These are phyloP conservation scores for Epicoccum sorghinum DNA, from an alignment of 2,329 filamentous ascomycete genomes.

Conservation along the genomic window DNA sequence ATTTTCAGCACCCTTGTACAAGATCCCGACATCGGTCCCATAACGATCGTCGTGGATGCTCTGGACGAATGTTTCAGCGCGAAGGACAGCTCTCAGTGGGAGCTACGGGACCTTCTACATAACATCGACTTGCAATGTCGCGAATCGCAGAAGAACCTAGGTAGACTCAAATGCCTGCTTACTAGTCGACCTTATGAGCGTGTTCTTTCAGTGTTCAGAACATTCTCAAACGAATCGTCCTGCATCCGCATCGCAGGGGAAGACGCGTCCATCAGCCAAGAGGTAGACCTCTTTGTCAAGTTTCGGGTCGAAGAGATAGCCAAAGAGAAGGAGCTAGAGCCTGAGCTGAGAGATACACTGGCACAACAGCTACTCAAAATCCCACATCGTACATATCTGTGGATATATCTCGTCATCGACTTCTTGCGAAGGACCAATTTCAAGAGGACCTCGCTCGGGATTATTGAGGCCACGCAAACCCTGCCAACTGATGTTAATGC, in stretches of 20 bases:
- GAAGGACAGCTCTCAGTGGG: conserved; percentile 6
- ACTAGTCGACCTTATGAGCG: conserved; percentile 29
- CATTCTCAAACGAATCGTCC: conserved; percentile 18
- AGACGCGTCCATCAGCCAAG: conserved; percentile 28
- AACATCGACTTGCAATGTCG: conserved; percentile 19
- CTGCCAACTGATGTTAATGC: conserved; percentile 20
- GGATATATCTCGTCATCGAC: conserved; percentile 26
- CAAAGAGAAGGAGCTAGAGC: conserved; percentile 18
- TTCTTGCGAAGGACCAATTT: conserved; percentile 11
- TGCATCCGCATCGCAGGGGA: conserved; percentile 27
- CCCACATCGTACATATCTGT: conserved; percentile 26
- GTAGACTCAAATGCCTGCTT: conserved; percentile 18
- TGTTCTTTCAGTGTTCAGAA: conserved; percentile 14
- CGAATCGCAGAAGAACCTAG: background rate
- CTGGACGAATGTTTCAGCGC: conserved; percentile 22
- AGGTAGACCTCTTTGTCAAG: conserved; percentile 24
- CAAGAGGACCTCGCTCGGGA: conserved; percentile 19
- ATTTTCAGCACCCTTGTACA: conserved; percentile 19
- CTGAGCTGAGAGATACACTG: conserved; percentile 14
- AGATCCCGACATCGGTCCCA: conserved; percentile 18
- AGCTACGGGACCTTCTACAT: conserved; percentile 12
- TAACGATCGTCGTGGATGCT: conserved; percentile 25
- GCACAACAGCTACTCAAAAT: conserved; percentile 17
- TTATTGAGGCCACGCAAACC: conserved; percentile 5
- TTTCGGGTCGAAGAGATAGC: conserved; percentile 21